Conservation (phyloP, 495 filamentous ascomycete genomes). For the Melanomma pulvis-pyrius region DNA sequence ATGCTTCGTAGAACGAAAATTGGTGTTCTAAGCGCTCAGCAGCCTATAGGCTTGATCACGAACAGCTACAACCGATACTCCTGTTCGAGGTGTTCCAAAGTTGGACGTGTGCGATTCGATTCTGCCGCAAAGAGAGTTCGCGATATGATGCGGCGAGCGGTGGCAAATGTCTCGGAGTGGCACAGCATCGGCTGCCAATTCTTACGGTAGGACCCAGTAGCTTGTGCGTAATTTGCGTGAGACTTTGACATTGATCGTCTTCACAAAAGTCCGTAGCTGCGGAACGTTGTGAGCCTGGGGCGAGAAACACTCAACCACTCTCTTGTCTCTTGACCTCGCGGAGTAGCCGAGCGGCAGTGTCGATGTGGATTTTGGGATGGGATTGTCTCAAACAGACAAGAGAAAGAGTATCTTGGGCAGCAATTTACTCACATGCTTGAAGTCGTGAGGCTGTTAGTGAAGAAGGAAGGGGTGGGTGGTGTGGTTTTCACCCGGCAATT, state of each 20-base stretch:
- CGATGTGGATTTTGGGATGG: background rate
- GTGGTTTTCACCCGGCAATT: background rate
- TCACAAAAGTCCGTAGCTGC: background rate
- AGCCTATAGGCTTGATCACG: background rate
- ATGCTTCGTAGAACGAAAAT: background rate
- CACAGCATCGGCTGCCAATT: background rate
- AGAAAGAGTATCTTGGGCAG: background rate
- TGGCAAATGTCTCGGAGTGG: background rate
- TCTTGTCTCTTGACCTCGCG: background rate
- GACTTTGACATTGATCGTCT: background rate
- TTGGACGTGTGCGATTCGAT: too few species aligned
- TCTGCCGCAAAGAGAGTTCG: background rate
- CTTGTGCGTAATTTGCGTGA: background rate
- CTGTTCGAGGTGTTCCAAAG: too few species aligned
- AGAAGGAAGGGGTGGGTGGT: background rate
- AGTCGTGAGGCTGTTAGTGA: background rate
- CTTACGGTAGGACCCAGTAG: background rate
- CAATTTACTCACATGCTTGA: background rate
- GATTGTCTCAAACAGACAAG: background rate
- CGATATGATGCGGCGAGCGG: background rate
- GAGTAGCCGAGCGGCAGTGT: background rate
- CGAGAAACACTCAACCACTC: background rate
- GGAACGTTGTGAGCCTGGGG: background rate
- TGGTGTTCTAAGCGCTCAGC: background rate
- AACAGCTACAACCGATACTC: background rate